These are phyloP conservation scores for Sisymbrium irio DNA, from an alignment of 345 rosid genomes.

Conservation along the genomic window DNA sequence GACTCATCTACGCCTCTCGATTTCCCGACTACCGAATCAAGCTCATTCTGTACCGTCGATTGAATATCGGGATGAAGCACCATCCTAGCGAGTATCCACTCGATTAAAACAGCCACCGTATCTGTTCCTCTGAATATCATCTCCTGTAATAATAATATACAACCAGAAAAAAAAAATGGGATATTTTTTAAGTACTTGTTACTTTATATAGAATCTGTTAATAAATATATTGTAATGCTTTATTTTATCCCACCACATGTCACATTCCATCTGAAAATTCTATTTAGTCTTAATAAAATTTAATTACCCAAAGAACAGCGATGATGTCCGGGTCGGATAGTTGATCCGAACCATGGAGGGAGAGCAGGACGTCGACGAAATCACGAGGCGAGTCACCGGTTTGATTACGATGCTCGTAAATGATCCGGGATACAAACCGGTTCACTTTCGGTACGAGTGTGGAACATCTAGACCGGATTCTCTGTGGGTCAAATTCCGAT, in stretches of 20 bases:
- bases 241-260: constrained; percentile 18
- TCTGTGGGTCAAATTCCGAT: constrained; percentile 61
- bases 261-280: neutral
- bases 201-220: constrained; percentile 26
- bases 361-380: constrained; percentile 69
- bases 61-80: constrained; percentile 62
- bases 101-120: constrained; percentile 80
- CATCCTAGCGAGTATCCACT: constrained; percentile 90
- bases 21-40: constrained; percentile 59
- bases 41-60: constrained; percentile 68
- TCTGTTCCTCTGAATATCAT: constrained; percentile 93
- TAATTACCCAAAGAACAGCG: constrained; percentile 74
- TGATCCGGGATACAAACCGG: constrained; percentile 55
- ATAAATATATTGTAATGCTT: constrained; percentile 9
- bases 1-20: constrained; percentile 54
- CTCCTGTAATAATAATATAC: constrained; percentile 45
- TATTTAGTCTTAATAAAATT: neutral
- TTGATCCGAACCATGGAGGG: constrained; percentile 54
- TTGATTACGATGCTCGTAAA: constrained; percentile 47
- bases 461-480: constrained; percentile 63
- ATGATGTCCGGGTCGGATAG: constrained; percentile 62
- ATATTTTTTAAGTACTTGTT: neutral
- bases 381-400: constrained; percentile 37
- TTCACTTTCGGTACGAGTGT: constrained; percentile 63
- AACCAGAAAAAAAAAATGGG: neutral